Evolutionary conservation across 306 rosid genomes (phyloP).

Genomic region (Cucumis hystrix): DNA sequence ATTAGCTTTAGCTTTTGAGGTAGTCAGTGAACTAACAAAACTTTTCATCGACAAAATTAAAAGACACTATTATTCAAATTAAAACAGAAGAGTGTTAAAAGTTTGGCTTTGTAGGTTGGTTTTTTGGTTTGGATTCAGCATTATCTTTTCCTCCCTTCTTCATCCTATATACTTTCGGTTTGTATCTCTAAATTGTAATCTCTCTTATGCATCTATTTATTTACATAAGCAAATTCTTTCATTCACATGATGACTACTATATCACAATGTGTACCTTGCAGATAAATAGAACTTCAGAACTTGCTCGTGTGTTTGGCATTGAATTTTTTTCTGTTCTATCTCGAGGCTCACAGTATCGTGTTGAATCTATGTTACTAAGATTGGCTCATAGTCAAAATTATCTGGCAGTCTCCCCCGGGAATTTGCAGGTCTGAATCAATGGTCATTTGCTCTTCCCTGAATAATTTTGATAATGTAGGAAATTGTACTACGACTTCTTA

Average conservation of each 20-base stretch:
- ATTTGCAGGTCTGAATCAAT: conserved; percentile 47
- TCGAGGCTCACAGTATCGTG: conserved; percentile 93
- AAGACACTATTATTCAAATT: no score
- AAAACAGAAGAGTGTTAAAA: not conserved
- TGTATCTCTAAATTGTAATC: not conserved
- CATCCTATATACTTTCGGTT: not conserved
- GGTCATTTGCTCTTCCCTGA: conserved; percentile 6
- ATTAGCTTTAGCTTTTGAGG: no score
- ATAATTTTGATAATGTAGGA: not conserved
- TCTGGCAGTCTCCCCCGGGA: conserved; percentile 84
- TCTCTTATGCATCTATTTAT: not conserved
- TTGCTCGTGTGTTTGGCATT: conserved; percentile 96
- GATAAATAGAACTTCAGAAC: conserved; percentile 93
- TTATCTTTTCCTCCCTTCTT: not conserved
- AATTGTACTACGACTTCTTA: not conserved
- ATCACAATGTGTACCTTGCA: conserved; percentile 24
- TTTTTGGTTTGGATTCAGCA: not conserved
- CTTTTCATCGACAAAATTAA: no score
- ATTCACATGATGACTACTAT: not conserved
- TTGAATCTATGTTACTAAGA: conserved; percentile 90
- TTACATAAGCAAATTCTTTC: not conserved
- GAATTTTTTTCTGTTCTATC: conserved; percentile 96
- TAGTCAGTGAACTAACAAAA: no score
- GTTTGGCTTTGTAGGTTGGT: not conserved
- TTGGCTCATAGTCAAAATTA: conserved; percentile 86